Base-by-base conservation (phyloP, 1,284 basidiomycete species). In the Sporisorium exsertum region DNA sequence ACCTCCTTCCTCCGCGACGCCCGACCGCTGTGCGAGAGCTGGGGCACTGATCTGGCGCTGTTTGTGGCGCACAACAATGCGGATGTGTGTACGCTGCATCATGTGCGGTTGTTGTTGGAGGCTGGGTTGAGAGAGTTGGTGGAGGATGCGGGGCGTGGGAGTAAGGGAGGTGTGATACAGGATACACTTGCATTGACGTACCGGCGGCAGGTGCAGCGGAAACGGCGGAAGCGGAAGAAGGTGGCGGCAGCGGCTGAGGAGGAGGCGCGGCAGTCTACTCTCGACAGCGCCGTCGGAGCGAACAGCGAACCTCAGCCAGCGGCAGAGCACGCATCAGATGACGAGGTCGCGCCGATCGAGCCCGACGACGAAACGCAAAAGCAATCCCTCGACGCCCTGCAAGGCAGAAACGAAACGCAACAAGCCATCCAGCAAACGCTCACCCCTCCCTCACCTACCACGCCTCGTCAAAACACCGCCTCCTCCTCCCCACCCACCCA, bases 1-100 rank as follows among this genome's bases (percentile, higher is more conserved):
- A 26, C 26, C 1, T 43, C 32, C 6, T 81, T 83, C 33, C 12
- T 74, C 2, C 29, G 56, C 12, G 80, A 81, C 35, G 64, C 80
- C 5, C 22, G 33, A 12, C 57, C 61, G 6, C 24, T 80, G 22
- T 78, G 67, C 53, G 54, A 55, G 16, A 77, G 67, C 42, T 79
- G 66, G 67, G 76, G 68, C 1, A 20, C 24, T 0, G 62, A 72
- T 33, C 35, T 73, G 27, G 29, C 43, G 4, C 16, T 24, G 18
- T 72, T 59, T 20, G 58, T 64, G 3, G 54, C 40, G 15, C 13
- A 51, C n/a, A 42, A 47, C 16, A 52, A 29, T 16, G 61, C 61
- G 2, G 69, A 71, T 53, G 66, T 71, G 26, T 69, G 69, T 27
- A 77, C 74, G 29, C 33, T 77, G 13, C 29, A 69, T 26, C 65